Conservation (phyloP, 208 protist species). For the Crithidia bombi region DNA sequence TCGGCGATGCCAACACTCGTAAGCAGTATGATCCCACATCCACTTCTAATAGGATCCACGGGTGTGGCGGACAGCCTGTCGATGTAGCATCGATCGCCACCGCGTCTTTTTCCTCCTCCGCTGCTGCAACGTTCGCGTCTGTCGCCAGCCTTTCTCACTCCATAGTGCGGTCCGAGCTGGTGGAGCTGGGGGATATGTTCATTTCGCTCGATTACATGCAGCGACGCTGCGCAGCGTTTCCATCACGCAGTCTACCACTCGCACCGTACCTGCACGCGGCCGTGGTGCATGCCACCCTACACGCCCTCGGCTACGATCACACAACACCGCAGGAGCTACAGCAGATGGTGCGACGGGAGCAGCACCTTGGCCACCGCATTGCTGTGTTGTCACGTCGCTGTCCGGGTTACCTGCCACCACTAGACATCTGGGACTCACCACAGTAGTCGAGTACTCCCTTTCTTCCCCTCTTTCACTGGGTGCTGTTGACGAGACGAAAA, state of each 20-base stretch:
- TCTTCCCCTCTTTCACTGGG: too few species aligned
- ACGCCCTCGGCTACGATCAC: constrained; percentile 83
- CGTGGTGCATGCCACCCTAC: constrained; percentile 74
- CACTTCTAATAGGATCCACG: too few species aligned
- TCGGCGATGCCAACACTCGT: constrained; percentile 29
- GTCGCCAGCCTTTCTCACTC: not conserved
- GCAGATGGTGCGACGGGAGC: constrained; percentile 69
- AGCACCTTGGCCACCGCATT: constrained; percentile 51
- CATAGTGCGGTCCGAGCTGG: constrained; percentile 23
- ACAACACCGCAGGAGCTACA: constrained; percentile 52
- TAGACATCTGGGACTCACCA: constrained; percentile 49
- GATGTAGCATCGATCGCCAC: not conserved
- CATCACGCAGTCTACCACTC: constrained; percentile 57
- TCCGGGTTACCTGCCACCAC: constrained; percentile 37
- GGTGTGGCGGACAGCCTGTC: not conserved
- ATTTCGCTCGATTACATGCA: constrained; percentile 76
- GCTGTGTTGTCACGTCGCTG: constrained; percentile 40
- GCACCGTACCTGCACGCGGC: constrained; percentile 65
- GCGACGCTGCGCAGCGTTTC: constrained; percentile 32
- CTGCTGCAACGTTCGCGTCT: not conserved
- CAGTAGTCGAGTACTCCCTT: not conserved
- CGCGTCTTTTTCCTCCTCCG: not conserved
- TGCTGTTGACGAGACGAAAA: too few species aligned
- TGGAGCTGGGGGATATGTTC: constrained; percentile 77
- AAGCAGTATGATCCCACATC: too few species aligned